A percentile compares a stretch with the other conserved stretches of the same genome.
Evolutionary conservation across 78 protist genomes (phyloP).

Genomic region (slime mould (Dictyostelium discoideum)): DNA sequence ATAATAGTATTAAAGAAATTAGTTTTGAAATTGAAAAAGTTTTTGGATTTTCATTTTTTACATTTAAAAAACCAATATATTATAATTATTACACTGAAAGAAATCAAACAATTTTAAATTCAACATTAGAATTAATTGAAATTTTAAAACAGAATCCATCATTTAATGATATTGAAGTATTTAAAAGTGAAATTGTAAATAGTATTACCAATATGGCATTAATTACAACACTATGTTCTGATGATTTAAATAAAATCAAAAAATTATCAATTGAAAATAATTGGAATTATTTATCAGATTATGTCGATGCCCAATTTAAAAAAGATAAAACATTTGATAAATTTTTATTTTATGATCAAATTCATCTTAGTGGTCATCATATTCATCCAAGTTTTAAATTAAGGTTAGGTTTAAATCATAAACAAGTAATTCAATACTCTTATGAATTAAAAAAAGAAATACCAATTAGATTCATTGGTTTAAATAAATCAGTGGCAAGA

Average conservation of each 20-base stretch:
- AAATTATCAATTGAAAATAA: neutral
- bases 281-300: neutral
- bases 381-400: conserved; percentile 39
- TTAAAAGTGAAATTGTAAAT: conserved; percentile 4
- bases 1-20: neutral
- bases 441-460: conserved; percentile 27
- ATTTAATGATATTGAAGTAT: conserved; percentile 15
- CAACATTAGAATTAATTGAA: neutral
- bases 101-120: neutral
- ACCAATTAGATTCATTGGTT: conserved; percentile 14
- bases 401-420: conserved; percentile 1
- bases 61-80: neutral
- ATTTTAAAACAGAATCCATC: neutral
- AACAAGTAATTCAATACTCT: conserved; percentile 11
- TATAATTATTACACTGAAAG: neutral
- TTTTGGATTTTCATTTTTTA: conserved; percentile 18
- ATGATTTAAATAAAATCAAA: neutral
- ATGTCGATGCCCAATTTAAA: neutral
- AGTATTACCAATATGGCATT: conserved; percentile 23
- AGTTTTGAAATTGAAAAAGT: neutral
- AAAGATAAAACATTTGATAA: neutral
- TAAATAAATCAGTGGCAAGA: conserved; percentile 5
- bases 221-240: neutral
- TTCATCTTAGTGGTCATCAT: conserved; percentile 38
- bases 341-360: conserved; percentile 38